Evolutionary conservation across 176 grass and related monocot genomes (phyloP).

Genomic region (Cenchrus purpureus): DNA sequence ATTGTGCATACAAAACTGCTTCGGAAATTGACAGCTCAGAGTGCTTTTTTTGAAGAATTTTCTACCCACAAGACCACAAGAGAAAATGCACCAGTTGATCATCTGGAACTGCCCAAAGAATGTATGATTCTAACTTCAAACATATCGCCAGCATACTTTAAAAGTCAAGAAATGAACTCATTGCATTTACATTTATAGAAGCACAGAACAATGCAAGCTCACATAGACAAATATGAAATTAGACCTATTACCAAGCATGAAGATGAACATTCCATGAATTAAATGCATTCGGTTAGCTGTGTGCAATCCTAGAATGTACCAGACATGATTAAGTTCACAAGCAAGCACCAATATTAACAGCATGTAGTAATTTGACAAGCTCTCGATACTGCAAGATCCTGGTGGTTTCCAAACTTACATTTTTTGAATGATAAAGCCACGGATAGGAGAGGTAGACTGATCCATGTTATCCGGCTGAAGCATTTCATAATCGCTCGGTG

Average conservation of each 20-base stretch:
- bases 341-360: neutral
- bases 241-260: constrained; percentile 1
- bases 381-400: neutral
- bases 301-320: neutral
- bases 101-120: neutral
- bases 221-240: neutral
- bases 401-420: constrained; percentile 43
- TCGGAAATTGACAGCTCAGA: too few species aligned
- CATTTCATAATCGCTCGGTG: neutral
- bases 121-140: neutral
- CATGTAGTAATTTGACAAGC: neutral
- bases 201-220: neutral
- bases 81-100: neutral
- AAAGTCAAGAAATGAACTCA: neutral
- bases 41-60: neutral
- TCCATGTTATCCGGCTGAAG: constrained; percentile 48
- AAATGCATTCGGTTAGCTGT: neutral
- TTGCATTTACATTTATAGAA: neutral
- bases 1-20: neutral
- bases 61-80: neutral
- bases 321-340: neutral
- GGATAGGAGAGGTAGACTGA: constrained; percentile 15
- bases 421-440: constrained; percentile 2
- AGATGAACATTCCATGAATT: neutral
- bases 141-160: neutral